Conservation (phyloP, 805 yeast species). For the Limtongia smithiae region DNA sequence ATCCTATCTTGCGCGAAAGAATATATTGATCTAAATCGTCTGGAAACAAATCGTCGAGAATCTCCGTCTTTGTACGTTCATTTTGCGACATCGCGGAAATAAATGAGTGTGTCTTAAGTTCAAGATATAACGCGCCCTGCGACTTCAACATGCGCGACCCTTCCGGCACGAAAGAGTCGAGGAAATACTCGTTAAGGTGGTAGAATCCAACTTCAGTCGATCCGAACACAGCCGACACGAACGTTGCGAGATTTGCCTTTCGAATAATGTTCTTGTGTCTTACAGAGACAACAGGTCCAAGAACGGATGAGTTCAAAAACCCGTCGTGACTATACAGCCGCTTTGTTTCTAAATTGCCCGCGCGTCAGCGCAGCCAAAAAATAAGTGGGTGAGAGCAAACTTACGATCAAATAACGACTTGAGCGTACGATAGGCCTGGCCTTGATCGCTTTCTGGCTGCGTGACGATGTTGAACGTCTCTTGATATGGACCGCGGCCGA, state of each 20-base stretch:
- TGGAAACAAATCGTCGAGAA: conserved; percentile 76
- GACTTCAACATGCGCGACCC: conserved; percentile 65
- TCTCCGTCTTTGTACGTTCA: conserved; percentile 58
- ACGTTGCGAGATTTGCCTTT: conserved; percentile 83
- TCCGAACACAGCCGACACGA: conserved; percentile 81
- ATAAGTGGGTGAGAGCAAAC: not conserved
- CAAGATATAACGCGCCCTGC: conserved; percentile 71
- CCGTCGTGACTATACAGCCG: conserved; percentile 67
- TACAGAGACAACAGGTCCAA: conserved; percentile 33
- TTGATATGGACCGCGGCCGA: conserved; percentile 72
- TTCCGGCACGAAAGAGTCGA: conserved; percentile 82
- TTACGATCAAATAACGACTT: conserved; percentile 66
- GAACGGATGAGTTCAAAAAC: conserved; percentile 62
- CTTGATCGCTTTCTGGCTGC: conserved; percentile 58
- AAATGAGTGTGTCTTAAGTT: conserved; percentile 91
- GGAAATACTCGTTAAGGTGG: conserved; percentile 75
- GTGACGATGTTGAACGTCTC: conserved; percentile 69
- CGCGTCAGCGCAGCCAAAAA: not conserved
- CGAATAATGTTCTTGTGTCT: conserved; percentile 60
- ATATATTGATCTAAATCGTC: conserved; percentile 50
- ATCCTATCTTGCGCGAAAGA: conserved; percentile 31
- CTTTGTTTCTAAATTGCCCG: conserved; percentile 47
- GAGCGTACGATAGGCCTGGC: conserved; percentile 58
- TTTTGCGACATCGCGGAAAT: conserved; percentile 73
- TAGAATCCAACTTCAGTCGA: conserved; percentile 82